Evolutionary conservation across 2,329 filamentous ascomycete species (phyloP), one percentile per base, ranked within the genome.

Genomic region (Fusarium brevicatenulatum): DNA sequence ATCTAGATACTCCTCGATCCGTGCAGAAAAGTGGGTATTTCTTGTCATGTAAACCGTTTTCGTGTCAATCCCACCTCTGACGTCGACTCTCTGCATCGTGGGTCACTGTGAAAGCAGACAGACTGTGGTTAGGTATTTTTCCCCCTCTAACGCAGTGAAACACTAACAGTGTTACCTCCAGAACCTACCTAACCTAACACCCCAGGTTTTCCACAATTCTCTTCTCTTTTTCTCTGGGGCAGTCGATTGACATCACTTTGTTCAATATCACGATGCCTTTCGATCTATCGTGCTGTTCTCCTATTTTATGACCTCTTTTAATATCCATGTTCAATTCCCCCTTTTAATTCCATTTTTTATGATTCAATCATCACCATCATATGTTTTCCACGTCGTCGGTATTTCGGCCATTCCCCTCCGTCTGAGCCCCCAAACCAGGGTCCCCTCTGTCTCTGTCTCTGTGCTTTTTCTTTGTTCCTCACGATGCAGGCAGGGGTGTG

Each of bases 1-100:
- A 30, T 47, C 65, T 54, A 53, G 69, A 49, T 53, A 34, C 30
- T 37, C 9, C 70, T 52, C 30, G 43, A 68, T 70, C 70, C 47
- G 61, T 66, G 65, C 52, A 42, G 18, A 54, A 54, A 55, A 67
- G 70, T 73, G 70, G 70, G 54, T 71, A 61, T 34, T 18, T 3
- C 18, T 7, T 65, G 15, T 40, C 34, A 40, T n/a, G 34, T 39
- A 28, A 40, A 71, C 68, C 62, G 68, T 70, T 70, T 71, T 55
- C 66, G 56, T 67, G 62, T 46, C 34, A 40, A n/a, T 52, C 18
- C 36, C 66, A 50, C 59, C 62, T 71, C 66, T 73, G 71, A 73
- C 71, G 71, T 73, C 69, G 69, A 54, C 37, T 43, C 19, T 19
- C 44, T 72, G 39, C 53, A 71, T 68, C 65, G 63, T 68, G 65